Conservation (phyloP, 176 grass and related monocot species). For the Otatea glauca region DNA sequence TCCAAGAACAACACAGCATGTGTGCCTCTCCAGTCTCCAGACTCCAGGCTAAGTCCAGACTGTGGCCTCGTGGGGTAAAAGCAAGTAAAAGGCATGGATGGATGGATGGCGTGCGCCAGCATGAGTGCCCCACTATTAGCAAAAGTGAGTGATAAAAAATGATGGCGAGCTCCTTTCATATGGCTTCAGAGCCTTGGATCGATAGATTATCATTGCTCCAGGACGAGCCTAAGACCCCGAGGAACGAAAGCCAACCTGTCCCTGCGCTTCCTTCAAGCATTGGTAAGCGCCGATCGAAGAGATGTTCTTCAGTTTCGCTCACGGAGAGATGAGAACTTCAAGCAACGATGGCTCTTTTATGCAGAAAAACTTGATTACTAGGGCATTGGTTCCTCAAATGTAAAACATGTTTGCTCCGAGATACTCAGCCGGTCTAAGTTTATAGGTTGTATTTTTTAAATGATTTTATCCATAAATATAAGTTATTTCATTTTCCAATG, state of each 20-base stretch:
- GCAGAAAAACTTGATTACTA: not conserved
- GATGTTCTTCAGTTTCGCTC: not conserved
- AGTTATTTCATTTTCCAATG: too few relatives aligned
- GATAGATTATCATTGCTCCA: not conserved
- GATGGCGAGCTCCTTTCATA: not conserved
- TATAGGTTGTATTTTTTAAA: too few relatives aligned
- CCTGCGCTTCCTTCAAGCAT: not conserved
- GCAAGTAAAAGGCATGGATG: not conserved
- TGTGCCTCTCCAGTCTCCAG: slow-evolving; percentile 10
- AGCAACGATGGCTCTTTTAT: not conserved
- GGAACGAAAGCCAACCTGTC: slow-evolving; percentile 3
- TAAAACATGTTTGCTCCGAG: not conserved
- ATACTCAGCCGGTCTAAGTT: too few relatives aligned
- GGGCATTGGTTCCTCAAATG: not conserved
- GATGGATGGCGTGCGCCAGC: slow-evolving; percentile 28
- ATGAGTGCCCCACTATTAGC: slow-evolving; percentile 43
- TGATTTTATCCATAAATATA: too few relatives aligned
- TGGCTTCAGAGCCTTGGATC: not conserved
- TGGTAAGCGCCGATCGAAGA: not conserved
- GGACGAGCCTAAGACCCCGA: not conserved
- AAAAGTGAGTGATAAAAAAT: not conserved
- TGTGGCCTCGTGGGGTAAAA: slow-evolving; percentile 41
- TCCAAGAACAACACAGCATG: not conserved
- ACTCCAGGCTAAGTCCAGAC: not conserved
- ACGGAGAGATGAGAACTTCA: not conserved